Percentiles rank a stretch among this genome's conserved stretches.
Evolutionary conservation across 2,329 filamentous ascomycete genomes (phyloP).

Genomic region (Pseudogymnoascus sp.): DNA sequence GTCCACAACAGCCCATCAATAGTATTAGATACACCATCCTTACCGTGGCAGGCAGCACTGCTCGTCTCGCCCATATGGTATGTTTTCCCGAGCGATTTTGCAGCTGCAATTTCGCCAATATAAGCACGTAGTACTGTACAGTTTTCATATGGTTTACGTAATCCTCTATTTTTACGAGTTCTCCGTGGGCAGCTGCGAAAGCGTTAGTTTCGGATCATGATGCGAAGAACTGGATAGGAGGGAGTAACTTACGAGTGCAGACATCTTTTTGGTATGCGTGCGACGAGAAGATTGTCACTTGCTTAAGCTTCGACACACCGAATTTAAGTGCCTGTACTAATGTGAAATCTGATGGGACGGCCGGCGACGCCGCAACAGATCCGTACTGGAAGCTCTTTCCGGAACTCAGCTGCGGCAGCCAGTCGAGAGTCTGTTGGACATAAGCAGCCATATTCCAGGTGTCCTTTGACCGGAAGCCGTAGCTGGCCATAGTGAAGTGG

Average conservation of each 20-base stretch:
- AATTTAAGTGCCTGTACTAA: neutral
- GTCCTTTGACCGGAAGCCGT: neutral
- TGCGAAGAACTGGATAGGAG: neutral
- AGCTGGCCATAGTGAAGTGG: neutral
- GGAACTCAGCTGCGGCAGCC: neutral
- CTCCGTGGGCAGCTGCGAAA: neutral
- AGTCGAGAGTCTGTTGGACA: neutral
- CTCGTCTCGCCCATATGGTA: conserved; percentile 25
- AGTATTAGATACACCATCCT: conserved; percentile 21
- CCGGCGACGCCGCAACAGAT: neutral
- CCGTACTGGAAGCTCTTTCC: neutral
- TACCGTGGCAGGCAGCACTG: conserved; percentile 24
- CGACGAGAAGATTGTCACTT: neutral
- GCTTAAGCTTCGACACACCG: neutral
- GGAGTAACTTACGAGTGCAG: neutral
- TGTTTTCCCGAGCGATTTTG: neutral
- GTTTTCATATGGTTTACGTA: neutral
- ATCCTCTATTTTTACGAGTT: neutral
- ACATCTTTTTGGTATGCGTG: neutral
- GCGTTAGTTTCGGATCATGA: neutral
- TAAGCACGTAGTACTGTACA: neutral
- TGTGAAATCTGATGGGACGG: neutral
- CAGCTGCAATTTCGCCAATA: neutral
- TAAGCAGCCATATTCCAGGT: neutral
- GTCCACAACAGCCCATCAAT: conserved; percentile 23